Conservation (phyloP, 192 early-diverging fungal species). For the Coemansia sp. region DNA sequence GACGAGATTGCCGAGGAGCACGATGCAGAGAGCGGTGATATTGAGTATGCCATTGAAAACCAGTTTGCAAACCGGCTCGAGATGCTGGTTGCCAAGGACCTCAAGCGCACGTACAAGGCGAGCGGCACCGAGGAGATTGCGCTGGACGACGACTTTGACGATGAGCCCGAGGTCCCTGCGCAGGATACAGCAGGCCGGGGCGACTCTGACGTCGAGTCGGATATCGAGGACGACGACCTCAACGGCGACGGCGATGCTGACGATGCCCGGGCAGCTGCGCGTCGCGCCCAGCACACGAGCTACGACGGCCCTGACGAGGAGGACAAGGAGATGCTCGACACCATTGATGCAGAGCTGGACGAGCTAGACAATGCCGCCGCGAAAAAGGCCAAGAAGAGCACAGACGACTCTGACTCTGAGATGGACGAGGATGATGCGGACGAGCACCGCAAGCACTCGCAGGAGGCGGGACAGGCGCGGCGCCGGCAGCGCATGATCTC, state of each 20-base stretch:
- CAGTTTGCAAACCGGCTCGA: slow-evolving; percentile 73
- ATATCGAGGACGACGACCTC: slow-evolving; percentile 35
- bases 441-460: slow-evolving; percentile 40
- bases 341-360: slow-evolving; percentile 45
- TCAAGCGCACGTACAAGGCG: slow-evolving; percentile 57
- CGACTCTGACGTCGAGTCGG: slow-evolving; percentile 35
- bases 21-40: slow-evolving; percentile 56
- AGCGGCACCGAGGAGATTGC: slow-evolving; percentile 43
- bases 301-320: slow-evolving; percentile 88
- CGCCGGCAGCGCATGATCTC: slow-evolving; percentile 50
- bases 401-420: slow-evolving; percentile 14
- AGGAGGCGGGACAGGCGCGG: slow-evolving; percentile 9
- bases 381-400: slow-evolving; percentile 5
- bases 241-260: slow-evolving; percentile 72
- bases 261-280: slow-evolving; percentile 54
- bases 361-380: slow-evolving; percentile 22
- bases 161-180: slow-evolving; percentile 18
- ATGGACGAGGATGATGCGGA: slow-evolving; percentile 43
- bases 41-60: slow-evolving; percentile 68
- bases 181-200: slow-evolving; percentile 13
- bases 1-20: slow-evolving; percentile 74
- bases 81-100: slow-evolving; percentile 65
- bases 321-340: slow-evolving; percentile 56
- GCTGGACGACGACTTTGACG: slow-evolving; percentile 14
- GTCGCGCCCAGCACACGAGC: slow-evolving; percentile 58